These are phyloP conservation scores for Prunus yedoensis DNA, from an alignment of 331 rosid genomes.

Conservation along the genomic window DNA sequence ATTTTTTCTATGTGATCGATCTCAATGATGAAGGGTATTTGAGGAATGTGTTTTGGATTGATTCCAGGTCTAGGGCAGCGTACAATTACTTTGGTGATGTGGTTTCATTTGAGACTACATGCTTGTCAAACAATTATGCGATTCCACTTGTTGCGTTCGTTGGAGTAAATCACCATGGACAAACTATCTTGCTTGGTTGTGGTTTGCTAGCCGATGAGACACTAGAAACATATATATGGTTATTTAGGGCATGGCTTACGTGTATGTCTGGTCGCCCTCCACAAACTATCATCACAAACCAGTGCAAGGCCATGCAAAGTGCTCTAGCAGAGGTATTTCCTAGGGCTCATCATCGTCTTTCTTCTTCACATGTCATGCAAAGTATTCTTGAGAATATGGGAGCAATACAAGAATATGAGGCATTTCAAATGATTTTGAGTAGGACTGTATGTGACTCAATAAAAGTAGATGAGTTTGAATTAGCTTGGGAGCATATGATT, in stretches of 20 bases:
- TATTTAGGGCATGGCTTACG: conserved; percentile 95
- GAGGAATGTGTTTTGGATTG: conserved; percentile 86
- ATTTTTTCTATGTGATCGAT: conserved; percentile 84
- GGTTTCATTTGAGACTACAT: conserved; percentile 69
- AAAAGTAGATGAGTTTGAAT: conserved; percentile 83
- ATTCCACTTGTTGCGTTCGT: conserved; percentile 73
- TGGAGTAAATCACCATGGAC: conserved; percentile 92
- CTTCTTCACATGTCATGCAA: conserved; percentile 59
- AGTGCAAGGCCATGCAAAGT: conserved; percentile 61
- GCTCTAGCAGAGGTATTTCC: conserved; percentile 94
- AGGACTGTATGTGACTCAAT: conserved; percentile 52
- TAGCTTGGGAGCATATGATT: conserved; percentile 77
- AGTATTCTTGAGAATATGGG: conserved; percentile 61
- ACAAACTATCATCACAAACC: conserved; percentile 75
- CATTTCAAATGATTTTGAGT: conserved; percentile 54
- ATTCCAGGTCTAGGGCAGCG: conserved; percentile 84
- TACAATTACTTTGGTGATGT: conserved; percentile 79
- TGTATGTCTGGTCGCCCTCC: conserved; percentile 95
- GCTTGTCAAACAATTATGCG: conserved; percentile 75
- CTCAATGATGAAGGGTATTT: conserved; percentile 80
- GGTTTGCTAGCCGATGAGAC: conserved; percentile 86
- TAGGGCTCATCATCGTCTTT: conserved; percentile 77
- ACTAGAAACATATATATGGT: conserved; percentile 76
- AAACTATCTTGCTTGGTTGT: conserved; percentile 71
- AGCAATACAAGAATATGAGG: conserved; percentile 60